Percentiles rank a stretch among this genome's conserved stretches.
Conservation (phyloP, 164 flowering plant species). For the Sextonia rubra region DNA sequence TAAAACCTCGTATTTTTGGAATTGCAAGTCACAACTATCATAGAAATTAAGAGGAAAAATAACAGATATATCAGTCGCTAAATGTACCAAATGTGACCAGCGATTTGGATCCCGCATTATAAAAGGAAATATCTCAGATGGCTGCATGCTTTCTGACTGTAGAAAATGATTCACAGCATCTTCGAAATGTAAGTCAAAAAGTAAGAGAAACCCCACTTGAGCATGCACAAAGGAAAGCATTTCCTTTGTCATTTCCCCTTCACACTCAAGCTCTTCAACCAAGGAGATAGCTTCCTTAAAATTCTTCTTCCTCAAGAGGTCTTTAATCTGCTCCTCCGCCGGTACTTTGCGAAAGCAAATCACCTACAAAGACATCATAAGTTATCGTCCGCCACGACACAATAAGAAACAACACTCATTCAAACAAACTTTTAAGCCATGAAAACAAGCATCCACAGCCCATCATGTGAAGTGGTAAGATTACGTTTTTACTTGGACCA, state of each 20-base stretch:
- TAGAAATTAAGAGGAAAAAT: background rate
- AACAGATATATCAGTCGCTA: background rate
- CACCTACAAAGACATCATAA: conserved; percentile 36
- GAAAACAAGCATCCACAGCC: background rate
- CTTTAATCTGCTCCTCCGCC: conserved; percentile 87
- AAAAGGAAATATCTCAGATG: conserved; percentile 96
- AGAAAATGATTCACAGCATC: conserved; percentile 92
- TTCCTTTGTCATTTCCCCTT: conserved; percentile 84
- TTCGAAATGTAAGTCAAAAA: conserved; percentile 94
- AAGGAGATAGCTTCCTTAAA: conserved; percentile 78
- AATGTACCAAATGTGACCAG: conserved; percentile 85
- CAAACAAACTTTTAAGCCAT: background rate
- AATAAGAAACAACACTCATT: background rate
- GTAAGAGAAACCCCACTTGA: conserved; percentile 93
- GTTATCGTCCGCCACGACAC: background rate
- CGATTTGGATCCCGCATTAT: conserved; percentile 95
- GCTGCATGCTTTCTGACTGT: conserved; percentile 87
- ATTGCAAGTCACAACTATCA: too few relatives aligned
- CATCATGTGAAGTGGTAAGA: too few relatives aligned
- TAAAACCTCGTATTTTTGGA: background rate
- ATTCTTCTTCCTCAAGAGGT: conserved; percentile 73
- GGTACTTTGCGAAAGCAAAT: conserved; percentile 67
- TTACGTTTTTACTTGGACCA: too few relatives aligned
- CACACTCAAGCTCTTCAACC: conserved; percentile 81
- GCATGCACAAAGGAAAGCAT: conserved; percentile 92